Base-by-base conservation (phyloP, 192 early-diverging fungal species). In the Bifiguratus adelaidae region DNA sequence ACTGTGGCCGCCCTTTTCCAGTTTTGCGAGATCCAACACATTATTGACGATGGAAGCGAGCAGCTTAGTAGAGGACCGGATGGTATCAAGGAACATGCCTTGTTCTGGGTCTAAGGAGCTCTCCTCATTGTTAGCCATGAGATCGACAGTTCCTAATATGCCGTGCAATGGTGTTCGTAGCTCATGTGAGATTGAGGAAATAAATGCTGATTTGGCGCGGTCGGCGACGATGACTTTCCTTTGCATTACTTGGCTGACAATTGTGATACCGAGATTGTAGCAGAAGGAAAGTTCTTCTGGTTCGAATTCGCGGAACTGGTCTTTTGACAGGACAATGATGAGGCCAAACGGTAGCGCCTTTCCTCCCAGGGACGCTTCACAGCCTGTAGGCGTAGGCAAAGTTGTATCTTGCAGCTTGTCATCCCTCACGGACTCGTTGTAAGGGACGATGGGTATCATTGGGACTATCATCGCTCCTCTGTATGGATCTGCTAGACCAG, bases 161-260 rank as follows among this genome's bases (percentile, higher is more conserved):
- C 67, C 67, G 40, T 75, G 73, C 23, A 75, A 47, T 7, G 73
- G 73, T 19, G 73, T 75, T 45, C 68, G 38, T 35, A 74, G 68
- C 41, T 74, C 71, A 30, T 74, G 71, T 8, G 54, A 58, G 9
- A 74, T 68, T 8, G 62, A 65, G 37, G 54, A 62, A 34, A 71
- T 61, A 43, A 75, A 72, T 2, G 54, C 57, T 1, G 66, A 53
- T 48, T 75, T 75, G 21, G 73, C 66, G 18, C 59, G 47, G 44
- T 64, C 69, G 3, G 73, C 73, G 9, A 60, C 62, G 13, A 66
- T 65, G n/a, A 71, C 63, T 21, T 58, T 40, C 25, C 55, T 30
- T 28, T 65, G 59, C 35, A 67, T 30, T 3, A 67, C 60, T 28
- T 70, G 54, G 8, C 66, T 60, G 18, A 68, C 41, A 20, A 75